Percentiles rank a stretch among this genome's conserved stretches.
phyloP scores from a whole-genome alignment of 768 basidiomycete genomes.

The Leccinellum rugosiceps region DNA sequence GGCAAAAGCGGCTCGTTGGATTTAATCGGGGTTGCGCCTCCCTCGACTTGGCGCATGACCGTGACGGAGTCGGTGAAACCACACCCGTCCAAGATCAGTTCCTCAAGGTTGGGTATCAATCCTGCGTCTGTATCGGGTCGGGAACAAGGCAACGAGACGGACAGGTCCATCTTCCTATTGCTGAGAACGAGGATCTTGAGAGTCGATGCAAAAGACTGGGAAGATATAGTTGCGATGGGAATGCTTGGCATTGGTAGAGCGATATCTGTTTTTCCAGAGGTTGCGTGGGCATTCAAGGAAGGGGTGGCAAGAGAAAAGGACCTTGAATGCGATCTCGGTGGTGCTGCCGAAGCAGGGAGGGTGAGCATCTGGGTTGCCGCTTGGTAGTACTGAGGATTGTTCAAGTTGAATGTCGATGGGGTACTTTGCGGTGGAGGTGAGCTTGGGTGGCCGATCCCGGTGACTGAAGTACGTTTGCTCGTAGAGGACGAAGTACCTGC shows the following conservation, averaged over 20 bases:
- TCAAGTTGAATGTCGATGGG: conserved; percentile 33
- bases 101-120: conserved; percentile 66
- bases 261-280: conserved; percentile 38
- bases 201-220: conserved; percentile 57
- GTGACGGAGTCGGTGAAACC: conserved; percentile 59
- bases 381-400: conserved; percentile 59
- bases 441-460: conserved; percentile 26
- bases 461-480: conserved; percentile 14
- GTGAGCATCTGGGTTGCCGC: conserved; percentile 54
- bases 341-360: conserved; percentile 59
- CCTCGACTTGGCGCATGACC: conserved; percentile 37
- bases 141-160: conserved; percentile 50
- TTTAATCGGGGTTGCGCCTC: conserved; percentile 38
- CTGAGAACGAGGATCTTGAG: conserved; percentile 57
- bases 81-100: conserved; percentile 73
- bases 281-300: conserved; percentile 5
- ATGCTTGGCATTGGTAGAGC: conserved; percentile 64
- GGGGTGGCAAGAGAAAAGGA: conserved; percentile 55
- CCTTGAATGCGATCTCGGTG: conserved; percentile 50
- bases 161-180: conserved; percentile 65
- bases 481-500: conserved; percentile 4
- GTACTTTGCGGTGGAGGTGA: conserved; percentile 22
- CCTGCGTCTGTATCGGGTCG: conserved; percentile 30
- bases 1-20: conserved; percentile 55
- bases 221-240: conserved; percentile 58